Conservation (phyloP, 2,329 filamentous ascomycete species). For the Fusarium begoniae region DNA sequence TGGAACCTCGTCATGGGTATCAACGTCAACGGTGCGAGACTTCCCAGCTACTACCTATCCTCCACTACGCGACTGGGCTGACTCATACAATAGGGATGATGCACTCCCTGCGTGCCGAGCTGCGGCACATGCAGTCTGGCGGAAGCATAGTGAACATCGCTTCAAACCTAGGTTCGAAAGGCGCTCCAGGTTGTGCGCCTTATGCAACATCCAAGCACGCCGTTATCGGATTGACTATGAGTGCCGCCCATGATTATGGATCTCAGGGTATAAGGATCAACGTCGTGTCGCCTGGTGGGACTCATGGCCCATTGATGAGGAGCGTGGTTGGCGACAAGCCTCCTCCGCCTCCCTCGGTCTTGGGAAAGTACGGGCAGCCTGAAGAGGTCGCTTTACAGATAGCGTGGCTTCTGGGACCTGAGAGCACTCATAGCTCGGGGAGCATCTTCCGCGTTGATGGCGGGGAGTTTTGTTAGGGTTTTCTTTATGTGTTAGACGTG, state of each 20-base stretch:
- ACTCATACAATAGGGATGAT: neutral
- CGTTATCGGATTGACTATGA: neutral
- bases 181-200: neutral
- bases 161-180: neutral
- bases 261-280: neutral
- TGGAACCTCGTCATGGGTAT: neutral
- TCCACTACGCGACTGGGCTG: neutral
- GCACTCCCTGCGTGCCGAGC: neutral
- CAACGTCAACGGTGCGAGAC: neutral
- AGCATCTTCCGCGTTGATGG: neutral
- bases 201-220: neutral
- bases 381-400: neutral
- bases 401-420: neutral
- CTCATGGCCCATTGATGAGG: neutral
- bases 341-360: neutral
- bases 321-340: neutral
- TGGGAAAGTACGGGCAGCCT: neutral
- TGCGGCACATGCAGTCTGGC: neutral
- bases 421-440: neutral
- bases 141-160: neutral
- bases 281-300: neutral
- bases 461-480: neutral
- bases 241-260: neutral
- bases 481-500: too few relatives aligned
- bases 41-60: rapidly evolving